These are phyloP conservation scores for Nothopassalora personata DNA, from an alignment of 2,329 filamentous ascomycete species.

Conservation along the genomic window DNA sequence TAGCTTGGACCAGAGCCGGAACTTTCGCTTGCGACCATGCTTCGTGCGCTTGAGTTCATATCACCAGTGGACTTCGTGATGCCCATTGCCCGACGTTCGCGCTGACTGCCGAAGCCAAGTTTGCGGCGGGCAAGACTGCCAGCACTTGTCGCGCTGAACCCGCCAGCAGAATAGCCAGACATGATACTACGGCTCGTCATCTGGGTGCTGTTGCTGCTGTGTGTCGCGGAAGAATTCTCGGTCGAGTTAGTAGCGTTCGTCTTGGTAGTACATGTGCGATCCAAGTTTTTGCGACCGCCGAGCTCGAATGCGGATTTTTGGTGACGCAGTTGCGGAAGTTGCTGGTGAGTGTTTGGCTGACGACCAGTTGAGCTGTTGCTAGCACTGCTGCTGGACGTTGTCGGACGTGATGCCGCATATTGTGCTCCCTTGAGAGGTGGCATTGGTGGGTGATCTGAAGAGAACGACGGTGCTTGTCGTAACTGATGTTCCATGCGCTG, in stretches of 20 bases:
- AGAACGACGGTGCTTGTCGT: conserved; percentile 59
- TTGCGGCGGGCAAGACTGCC: conserved; percentile 83
- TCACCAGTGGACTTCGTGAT: conserved; percentile 24
- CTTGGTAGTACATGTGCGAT: conserved; percentile 80
- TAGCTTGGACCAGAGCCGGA: conserved; percentile 49
- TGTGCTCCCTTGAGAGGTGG: conserved; percentile 30
- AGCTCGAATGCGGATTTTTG: conserved; percentile 78
- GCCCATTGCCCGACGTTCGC: conserved; percentile 21
- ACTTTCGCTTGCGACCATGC: conserved; percentile 53
- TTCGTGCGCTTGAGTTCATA: conserved; percentile 26
- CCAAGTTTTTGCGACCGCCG: conserved; percentile 58
- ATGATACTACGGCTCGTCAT: conserved; percentile 81
- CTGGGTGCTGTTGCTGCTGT: conserved; percentile 67
- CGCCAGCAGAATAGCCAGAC: conserved; percentile 87
- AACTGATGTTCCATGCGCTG: conserved; percentile 85
- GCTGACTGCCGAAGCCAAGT: conserved; percentile 41
- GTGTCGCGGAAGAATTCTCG: conserved; percentile 43
- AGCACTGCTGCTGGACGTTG: conserved; percentile 26
- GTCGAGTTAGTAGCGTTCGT: conserved; percentile 78
- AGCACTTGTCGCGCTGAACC: conserved; percentile 89
- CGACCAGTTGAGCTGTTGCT: conserved; percentile 22
- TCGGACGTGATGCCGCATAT: conserved; percentile 22
- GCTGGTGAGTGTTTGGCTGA: conserved; percentile 39
- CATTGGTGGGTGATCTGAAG: conserved; percentile 33
- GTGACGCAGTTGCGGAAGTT: conserved; percentile 43